Evolutionary conservation across 2,329 filamentous ascomycete genomes (phyloP).

Genomic region (Chaetomium globosum): DNA sequence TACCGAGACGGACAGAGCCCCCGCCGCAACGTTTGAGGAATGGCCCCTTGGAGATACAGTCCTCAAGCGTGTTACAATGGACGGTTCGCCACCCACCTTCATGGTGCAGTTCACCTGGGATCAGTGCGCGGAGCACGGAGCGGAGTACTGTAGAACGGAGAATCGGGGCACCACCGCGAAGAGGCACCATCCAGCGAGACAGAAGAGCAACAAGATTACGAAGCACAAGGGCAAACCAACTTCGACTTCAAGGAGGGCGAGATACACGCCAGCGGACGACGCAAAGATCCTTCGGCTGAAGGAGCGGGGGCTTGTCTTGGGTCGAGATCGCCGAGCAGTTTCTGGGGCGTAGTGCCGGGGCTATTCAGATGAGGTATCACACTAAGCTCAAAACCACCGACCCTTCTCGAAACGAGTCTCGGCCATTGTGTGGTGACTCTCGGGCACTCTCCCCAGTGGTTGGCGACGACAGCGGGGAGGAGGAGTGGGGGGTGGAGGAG

Average conservation of each 20-base stretch:
- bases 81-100: slow-evolving; percentile 26
- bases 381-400: slow-evolving; percentile 17
- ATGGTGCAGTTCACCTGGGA: slow-evolving; percentile 21
- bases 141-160: neutral
- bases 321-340: slow-evolving; percentile 21
- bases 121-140: neutral
- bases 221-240: slow-evolving; percentile 1
- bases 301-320: neutral
- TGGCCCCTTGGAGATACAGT: slow-evolving; percentile 21
- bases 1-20: neutral
- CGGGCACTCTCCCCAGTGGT: no score
- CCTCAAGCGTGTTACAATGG: slow-evolving; percentile 22
- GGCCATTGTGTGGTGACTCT: no score
- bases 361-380: slow-evolving; percentile 16
- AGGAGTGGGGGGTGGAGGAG: slow-evolving; percentile 20
- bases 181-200: neutral
- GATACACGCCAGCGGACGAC: slow-evolving; percentile 3
- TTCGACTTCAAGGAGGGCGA: slow-evolving; percentile 8
- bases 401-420: neutral
- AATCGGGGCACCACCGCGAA: neutral
- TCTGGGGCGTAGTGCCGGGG: slow-evolving; percentile 11
- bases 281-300: slow-evolving; percentile 12
- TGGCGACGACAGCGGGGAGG: neutral
- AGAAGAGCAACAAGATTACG: neutral
- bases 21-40: slow-evolving; percentile 21